A percentile compares a stretch with the other conserved stretches of the same genome.
phyloP scores from a whole-genome alignment of 129 eudicot genomes.

The Pittosporum tobira region DNA sequence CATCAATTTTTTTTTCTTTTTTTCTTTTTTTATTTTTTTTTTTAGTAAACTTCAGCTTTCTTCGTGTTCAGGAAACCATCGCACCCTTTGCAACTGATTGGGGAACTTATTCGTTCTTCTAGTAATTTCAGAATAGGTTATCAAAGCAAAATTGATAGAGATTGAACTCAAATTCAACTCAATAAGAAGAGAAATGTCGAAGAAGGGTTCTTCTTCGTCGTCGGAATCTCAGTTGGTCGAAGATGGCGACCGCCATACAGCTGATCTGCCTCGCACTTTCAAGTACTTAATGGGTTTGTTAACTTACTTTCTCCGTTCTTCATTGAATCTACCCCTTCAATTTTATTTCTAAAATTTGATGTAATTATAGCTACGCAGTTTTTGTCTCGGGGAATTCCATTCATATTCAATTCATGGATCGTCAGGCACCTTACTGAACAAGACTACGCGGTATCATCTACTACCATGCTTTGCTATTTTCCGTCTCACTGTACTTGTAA shows the following conservation, averaged over 20 bases:
- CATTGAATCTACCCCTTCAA: neutral
- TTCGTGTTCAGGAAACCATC: too few relatives aligned
- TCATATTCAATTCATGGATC: slow-evolving; percentile 90
- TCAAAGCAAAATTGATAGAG: too few relatives aligned
- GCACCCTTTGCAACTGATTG: neutral
- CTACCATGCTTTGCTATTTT: neutral
- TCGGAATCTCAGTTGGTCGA: neutral
- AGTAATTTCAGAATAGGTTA: too few relatives aligned
- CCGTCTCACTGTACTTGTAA: too few relatives aligned
- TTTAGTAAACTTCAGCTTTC: too few relatives aligned
- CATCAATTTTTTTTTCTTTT: too few relatives aligned
- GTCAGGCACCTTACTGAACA: slow-evolving; percentile 70
- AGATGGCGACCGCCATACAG: slow-evolving; percentile 38
- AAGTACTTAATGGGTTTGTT: slow-evolving; percentile 72
- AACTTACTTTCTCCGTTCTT: neutral
- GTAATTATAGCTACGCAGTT: slow-evolving; percentile 77
- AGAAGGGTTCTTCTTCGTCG: neutral
- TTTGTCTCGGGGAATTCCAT: slow-evolving; percentile 86
- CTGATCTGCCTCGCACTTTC: slow-evolving; percentile 85
- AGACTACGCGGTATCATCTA: slow-evolving; percentile 69
- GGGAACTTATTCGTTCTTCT: too few relatives aligned
- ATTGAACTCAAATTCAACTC: neutral
- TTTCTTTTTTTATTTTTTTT: too few relatives aligned
- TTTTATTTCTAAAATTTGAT: neutral
- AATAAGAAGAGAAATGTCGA: slow-evolving; percentile 6